Evolutionary conservation across 805 yeast genomes (phyloP), one percentile per base, ranked within the genome.

Genomic region (Tetrapisispora arboricola): DNA sequence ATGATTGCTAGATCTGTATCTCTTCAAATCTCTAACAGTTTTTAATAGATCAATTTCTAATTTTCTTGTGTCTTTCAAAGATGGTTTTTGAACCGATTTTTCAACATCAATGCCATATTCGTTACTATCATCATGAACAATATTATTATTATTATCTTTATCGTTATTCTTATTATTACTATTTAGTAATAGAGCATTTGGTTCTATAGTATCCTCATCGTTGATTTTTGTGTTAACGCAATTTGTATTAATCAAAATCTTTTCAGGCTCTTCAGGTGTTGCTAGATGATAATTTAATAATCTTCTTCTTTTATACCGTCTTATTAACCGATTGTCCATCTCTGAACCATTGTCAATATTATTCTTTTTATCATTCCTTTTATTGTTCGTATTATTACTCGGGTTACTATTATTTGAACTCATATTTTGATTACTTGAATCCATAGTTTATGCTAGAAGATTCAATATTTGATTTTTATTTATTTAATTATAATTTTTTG

Each of bases 181-280:
- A 11, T 36, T 26, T 28, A 28, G n/a, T 7, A 18, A 17, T 4
- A 12, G 8, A 21, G 11, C 16, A 21, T 28, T 22, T 15, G 27
- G 19, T n/a, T 22, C 31, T 18, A 15, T 15, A 32, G 37, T 42
- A 15, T 38, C 36, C 13, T 31, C 28, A 28, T 19, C 28, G 15
- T 17, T 26, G 18, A 18, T 28, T 12, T 30, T 27, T 13, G 3
- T 26, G 2, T 13, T 24, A 9, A 33, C 33, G 25, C 31, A 32
- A 19, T 38, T 32, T 25, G 32, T 32, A 38, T 38, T 32, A 11
- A 17, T 32, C 18, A 30, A 15, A n/a, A 9, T 22, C 12, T 15
- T 38, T 15, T 17, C 35, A n/a, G 52, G 54, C 38, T 52, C 57
- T 25, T 52, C 54, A 16, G 57, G 57, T 4, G 57, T 52, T 19